A percentile compares a stretch with the other conserved stretches of the same genome.
phyloP scores from a whole-genome alignment of 2,329 filamentous ascomycete species.

The Arthrobotrys sinensis region DNA sequence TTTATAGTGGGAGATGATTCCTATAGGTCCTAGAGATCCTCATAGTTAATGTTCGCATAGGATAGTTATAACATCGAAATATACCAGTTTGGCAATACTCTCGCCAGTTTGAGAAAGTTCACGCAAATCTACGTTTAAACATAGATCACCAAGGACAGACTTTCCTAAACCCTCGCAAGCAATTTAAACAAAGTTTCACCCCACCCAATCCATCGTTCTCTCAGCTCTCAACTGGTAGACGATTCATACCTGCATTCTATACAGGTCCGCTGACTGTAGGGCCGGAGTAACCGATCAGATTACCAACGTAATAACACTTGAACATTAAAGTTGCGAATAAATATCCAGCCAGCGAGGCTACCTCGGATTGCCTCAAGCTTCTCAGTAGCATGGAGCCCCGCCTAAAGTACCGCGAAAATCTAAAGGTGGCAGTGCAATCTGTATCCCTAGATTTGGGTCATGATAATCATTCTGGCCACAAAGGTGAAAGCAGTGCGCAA shows the following conservation, averaged over 20 bases:
- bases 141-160: conserved; percentile 29
- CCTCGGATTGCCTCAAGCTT: no score
- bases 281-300: no score
- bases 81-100: neutral
- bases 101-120: conserved; percentile 49
- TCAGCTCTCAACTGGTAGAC: no score
- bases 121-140: conserved; percentile 16
- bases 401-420: no score
- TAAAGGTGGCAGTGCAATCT: no score
- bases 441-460: no score
- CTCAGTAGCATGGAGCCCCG: no score
- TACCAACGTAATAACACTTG: no score
- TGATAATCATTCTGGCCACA: neutral
- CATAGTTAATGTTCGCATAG: neutral
- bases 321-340: no score
- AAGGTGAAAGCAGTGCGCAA: neutral
- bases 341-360: no score
- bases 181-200: neutral
- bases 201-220: neutral
- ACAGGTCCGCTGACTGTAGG: neutral
- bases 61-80: neutral
- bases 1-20: no score
- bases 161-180: conserved; percentile 14
- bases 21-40: neutral
- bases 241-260: neutral